These are phyloP conservation scores for Auricularia cornea DNA, from an alignment of 768 basidiomycete genomes.

Conservation along the genomic window DNA sequence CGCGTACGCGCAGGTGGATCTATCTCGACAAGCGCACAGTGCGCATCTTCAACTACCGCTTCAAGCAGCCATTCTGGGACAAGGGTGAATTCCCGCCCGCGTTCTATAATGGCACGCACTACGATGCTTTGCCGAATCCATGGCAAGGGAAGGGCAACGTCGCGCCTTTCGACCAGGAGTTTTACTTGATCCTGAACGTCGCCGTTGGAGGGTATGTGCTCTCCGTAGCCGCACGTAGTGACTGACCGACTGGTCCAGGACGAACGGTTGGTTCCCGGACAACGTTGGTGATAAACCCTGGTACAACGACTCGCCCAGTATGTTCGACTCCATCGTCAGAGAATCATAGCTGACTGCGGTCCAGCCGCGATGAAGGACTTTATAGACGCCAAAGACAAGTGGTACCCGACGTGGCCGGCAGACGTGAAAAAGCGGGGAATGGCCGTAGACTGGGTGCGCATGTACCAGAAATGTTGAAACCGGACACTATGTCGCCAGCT, in stretches of 20 bases:
- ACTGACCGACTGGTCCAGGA: slow-evolving; percentile 1
- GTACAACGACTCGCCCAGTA: slow-evolving; percentile 8
- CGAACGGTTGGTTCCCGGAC: slow-evolving; percentile 36
- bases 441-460: slow-evolving; percentile 41
- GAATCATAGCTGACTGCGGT: neutral
- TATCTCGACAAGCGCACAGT: slow-evolving; percentile 28
- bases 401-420: slow-evolving; percentile 11
- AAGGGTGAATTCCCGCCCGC: slow-evolving; percentile 62
- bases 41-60: slow-evolving; percentile 24
- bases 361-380: slow-evolving; percentile 26
- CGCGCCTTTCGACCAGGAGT: slow-evolving; percentile 32
- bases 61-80: slow-evolving; percentile 65
- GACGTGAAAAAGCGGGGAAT: slow-evolving; percentile 8
- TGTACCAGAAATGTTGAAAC: slow-evolving; percentile 47
- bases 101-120: slow-evolving; percentile 27
- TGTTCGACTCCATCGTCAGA: neutral
- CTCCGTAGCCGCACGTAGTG: neutral
- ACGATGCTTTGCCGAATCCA: slow-evolving; percentile 15
- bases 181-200: slow-evolving; percentile 24
- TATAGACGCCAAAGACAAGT: slow-evolving; percentile 7
- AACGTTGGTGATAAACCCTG: slow-evolving; percentile 25
- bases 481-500: too few species aligned
- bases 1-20: neutral
- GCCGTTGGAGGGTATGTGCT: slow-evolving; percentile 24
- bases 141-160: slow-evolving; percentile 30